Base-by-base conservation (phyloP, 495 filamentous ascomycete genomes). In the Aspergillus steynii region DNA sequence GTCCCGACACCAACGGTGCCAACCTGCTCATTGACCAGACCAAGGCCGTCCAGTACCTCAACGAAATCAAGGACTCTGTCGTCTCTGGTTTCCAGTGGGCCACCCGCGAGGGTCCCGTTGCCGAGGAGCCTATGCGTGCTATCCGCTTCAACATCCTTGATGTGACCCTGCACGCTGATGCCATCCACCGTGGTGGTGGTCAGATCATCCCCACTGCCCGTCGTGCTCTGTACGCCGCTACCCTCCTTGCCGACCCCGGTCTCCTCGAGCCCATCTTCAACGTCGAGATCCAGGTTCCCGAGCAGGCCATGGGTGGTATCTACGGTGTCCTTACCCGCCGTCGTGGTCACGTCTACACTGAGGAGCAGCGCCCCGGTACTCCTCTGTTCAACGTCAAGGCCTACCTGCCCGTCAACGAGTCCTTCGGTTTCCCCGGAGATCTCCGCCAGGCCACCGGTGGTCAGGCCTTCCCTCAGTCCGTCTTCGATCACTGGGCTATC, bases 71-170 rank as follows among this genome's bases (percentile, higher is more conserved):
- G 89, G 95, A 99, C 68, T 98, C 95, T 62, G 90, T 99, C 68
- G 93, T 98, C 68, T 99, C 95, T 69, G 95, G 96, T 85, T 99
- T 99, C 91, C 95, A 99, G 79, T 98, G 96, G 95, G 95, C 95
- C 58, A 91, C 93, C 66, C 89, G 94, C 73, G 95, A 99, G 87
- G 95, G 96, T 79, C 95, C 95, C 67, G 77, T 99, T 72, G 93
- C 90, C 66, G 95, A 99, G 81, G 95, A 99, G 86, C 95, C 96
- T 66, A 94, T 99, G 92, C 90, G 95, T 76, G 86, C 89, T 58
- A 80, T 96, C 77, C 91, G 95, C 82, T 99, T 96, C 86, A 98
- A 98, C 87, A 90, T 99, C 77, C 88, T 97, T 66, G 95, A 99
- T 88, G 95, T 99, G 73, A 99, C 95, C 65, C 93, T 99, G 42